Base-by-base conservation (phyloP, 352 stramenopile genomes). In the Pythium scleroteichum region DNA sequence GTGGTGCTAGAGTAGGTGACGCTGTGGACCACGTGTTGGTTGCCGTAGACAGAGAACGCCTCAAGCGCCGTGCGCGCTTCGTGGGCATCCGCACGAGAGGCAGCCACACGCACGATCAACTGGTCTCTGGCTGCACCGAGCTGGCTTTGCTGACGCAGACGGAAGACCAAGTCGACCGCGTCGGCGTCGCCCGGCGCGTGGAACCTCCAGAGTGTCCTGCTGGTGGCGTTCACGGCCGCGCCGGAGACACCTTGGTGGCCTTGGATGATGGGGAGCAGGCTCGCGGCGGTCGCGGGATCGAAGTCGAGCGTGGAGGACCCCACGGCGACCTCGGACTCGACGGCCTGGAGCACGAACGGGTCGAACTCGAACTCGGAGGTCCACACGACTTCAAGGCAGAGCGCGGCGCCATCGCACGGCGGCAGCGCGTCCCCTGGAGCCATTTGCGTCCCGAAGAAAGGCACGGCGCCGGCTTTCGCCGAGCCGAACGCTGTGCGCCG, bases 141-240 rank as follows among this genome's bases (percentile, higher is more conserved):
- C 27, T 79, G 71, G 33, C 71, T 79, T 40, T 59, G 64, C 44
- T 79, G 71, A 10, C 68, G 64, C 39, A 79, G 46, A 3, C 62
- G 68, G 16, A 79, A 64, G 10, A 79, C 27, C 38, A 79, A 0
- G 19, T 76, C 68, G 26, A 79, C 56, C 9, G 48, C 48, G 12
- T 4, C 13, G 7, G 47, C 27, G 13, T 10, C 24, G 23, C 9
- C 38, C 3, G 32, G 10, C 39, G 46, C 40, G 48, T 50, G 13
- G 66, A 77, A 80, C 32, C 57, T 58, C 72, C 72, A 80, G 10
- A 67, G 39, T 3, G 66, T 75, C 10, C 12, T 35, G 10, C 14
- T 27, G 14, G 2, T 16, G 10, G 2, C 4, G n/a, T 44, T 46
- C 46, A 32, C 8, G 46, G 29, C 19, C 10, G 63, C 27, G 5